Evolutionary conservation across 352 stramenopile species (phyloP), one percentile per base, ranked within the genome.

Genomic region (Pythium monospermum): DNA sequence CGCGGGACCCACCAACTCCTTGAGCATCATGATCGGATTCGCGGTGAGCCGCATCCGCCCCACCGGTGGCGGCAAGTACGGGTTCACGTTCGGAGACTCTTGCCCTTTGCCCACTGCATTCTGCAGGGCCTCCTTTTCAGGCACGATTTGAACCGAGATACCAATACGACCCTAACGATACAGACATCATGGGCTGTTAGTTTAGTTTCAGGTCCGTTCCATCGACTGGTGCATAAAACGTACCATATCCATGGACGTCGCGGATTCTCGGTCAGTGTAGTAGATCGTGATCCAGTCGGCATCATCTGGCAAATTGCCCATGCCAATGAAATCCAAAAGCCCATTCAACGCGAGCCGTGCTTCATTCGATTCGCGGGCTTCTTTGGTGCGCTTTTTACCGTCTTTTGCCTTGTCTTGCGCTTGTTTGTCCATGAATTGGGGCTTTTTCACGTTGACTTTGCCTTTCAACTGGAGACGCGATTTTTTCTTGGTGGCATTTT

Each of bases 61-160:
- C 12, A 91, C 82, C 1, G 90, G 85, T 25, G 80, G 83, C 16
- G 91, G 87, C 16, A 96, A 50, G 60, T 96, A 96, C 18, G 91
- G 91, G 33, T 97, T 95, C 32, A 84, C 66, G 59, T 98, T 98
- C 11, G 91, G 91, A 0, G 91, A 63, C 7, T 74, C 76, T 27
- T 90, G 79, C 1, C 87, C 91, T 31, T 73, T 80, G 23, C 91
- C 91, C 3, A 91, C 86, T 0, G 72, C 72, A 51, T 87, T 84
- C 11, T 69, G 59, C 6, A 73, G 33, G 0, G 86, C 87, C 45
- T 95, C 74, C 19, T 91, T 82, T 41, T 93, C 77, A 0, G 91
- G 86, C 0, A 96, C 78, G 25, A 96, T 92, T 55, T 95, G 69
- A 0, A 91, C 43, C 0, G 74, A 85, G 32, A 91, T 56, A 0